Evolutionary conservation across 2,329 filamentous ascomycete genomes (phyloP).

Genomic region (Paracoccidioides brasiliensis): DNA sequence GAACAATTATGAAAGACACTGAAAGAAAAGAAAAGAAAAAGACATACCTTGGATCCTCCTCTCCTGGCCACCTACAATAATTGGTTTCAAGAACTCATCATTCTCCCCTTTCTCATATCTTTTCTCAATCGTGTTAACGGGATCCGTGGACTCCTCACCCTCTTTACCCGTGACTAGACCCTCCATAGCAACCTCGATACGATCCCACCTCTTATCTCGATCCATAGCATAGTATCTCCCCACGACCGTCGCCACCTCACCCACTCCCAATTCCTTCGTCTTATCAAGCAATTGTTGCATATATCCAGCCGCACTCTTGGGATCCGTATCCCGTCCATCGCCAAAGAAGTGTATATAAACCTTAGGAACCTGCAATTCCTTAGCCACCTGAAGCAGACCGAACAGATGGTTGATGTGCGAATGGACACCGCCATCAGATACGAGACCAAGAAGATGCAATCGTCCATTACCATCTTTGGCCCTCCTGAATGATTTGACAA

Average conservation of each 20-base stretch:
- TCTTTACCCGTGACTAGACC: slow-evolving; percentile 77
- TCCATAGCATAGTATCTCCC: slow-evolving; percentile 99
- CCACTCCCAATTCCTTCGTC: slow-evolving; percentile 69
- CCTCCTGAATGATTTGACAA: slow-evolving; percentile 62
- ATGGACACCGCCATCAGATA: slow-evolving; percentile 94
- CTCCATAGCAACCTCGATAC: slow-evolving; percentile 79
- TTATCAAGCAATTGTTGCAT: slow-evolving; percentile 74
- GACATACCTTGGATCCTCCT: slow-evolving; percentile 64
- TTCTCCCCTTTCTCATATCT: slow-evolving; percentile 79
- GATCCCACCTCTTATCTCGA: slow-evolving; percentile 98
- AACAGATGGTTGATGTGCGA: slow-evolving; percentile 90
- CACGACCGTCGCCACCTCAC: slow-evolving; percentile 82
- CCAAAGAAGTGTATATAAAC: slow-evolving; percentile 99
- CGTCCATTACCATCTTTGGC: slow-evolving; percentile 83
- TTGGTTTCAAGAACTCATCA: slow-evolving; percentile 97
- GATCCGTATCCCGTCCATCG: slow-evolving; percentile 94
- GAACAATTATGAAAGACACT: neutral
- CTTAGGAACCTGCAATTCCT: slow-evolving; percentile 72
- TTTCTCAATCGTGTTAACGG: slow-evolving; percentile 73
- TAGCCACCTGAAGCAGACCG: slow-evolving; percentile 75
- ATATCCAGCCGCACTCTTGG: slow-evolving; percentile 80
- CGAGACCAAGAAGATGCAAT: slow-evolving; percentile 79
- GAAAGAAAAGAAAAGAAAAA: neutral
- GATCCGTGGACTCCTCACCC: slow-evolving; percentile 62
- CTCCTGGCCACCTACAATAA: slow-evolving; percentile 81